Base-by-base conservation (phyloP, 2,329 filamentous ascomycete genomes). In the Ophidiomyces ophidiicola region DNA sequence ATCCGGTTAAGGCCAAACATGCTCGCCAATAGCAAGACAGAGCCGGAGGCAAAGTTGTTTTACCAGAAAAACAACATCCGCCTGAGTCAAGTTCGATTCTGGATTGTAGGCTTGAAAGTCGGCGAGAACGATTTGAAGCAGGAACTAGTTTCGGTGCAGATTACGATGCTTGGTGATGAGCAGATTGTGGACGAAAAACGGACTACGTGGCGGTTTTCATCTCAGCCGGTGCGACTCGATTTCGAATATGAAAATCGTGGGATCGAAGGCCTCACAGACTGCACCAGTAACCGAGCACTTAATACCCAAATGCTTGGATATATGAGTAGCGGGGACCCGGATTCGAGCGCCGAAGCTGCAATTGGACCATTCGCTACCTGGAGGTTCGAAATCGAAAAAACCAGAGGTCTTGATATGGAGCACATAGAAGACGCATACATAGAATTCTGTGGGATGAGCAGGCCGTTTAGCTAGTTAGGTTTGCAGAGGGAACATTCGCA, bases 11-110 rank as follows among this genome's bases (percentile, higher is more conserved):
- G n/a, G n/a, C n/a, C n/a, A n/a, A n/a, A n/a, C 15, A 32, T 32
- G 30, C 30, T 20, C 12, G 30, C 30, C 5, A 32, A 32, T 12
- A 18, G 30, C 30, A 32, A 32, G 21, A 32, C 30, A 6, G 20
- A 25, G n/a, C 33, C 33, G 10, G 33, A 15, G 7, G 21, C 21
- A 3, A 18, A 24, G 17, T 3, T 36, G 4, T 36, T 36, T 17
- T 14, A 24, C n/a, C 20, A 10, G 4, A 36, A 25, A 14, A 25
- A 36, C 15, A 36, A 26, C 23, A 36, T 26, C 23, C 33, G 21
- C n/a, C 20, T 36, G 12, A 36, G 33, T 11, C 33, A 36, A 23
- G 14, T 36, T 10, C n/a, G 33, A 15, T 24, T 36, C 19, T 36
- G 20, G 21, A 8, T 26, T 14, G 5, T 36, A 8, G 33, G 33